A percentile compares a stretch with the other conserved stretches of the same genome.
phyloP scores from a whole-genome alignment of 805 yeast genomes.

The Henningerozyma blattae region DNA sequence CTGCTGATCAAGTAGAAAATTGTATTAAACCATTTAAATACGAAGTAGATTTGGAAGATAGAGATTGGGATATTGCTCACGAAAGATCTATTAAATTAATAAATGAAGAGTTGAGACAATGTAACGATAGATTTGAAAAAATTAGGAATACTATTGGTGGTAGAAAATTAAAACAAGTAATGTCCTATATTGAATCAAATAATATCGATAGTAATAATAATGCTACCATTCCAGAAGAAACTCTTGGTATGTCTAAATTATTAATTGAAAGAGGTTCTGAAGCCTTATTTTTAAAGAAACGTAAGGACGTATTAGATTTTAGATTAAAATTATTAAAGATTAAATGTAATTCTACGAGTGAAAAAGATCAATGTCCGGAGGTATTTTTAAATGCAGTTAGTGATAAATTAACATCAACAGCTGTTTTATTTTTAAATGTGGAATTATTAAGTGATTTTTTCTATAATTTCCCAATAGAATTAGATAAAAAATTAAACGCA shows the following conservation, averaged over 20 bases:
- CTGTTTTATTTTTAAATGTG: constrained; percentile 84
- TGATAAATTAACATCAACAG: constrained; percentile 83
- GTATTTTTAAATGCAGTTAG: constrained; percentile 85
- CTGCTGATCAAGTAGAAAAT: constrained; percentile 97
- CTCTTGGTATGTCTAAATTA: constrained; percentile 73
- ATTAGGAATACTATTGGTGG: constrained; percentile 70
- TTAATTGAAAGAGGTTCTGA: constrained; percentile 70
- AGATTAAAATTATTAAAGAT: constrained; percentile 65
- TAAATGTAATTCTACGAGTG: constrained; percentile 65
- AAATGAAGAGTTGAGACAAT: constrained; percentile 78
- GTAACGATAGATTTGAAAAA: constrained; percentile 47
- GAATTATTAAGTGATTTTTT: constrained; percentile 90
- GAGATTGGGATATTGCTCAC: constrained; percentile 80
- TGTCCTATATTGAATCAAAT: constrained; percentile 46
- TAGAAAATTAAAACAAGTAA: constrained; percentile 70
- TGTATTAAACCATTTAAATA: constrained; percentile 96
- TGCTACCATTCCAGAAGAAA: constrained; percentile 40
- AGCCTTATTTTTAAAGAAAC: constrained; percentile 66
- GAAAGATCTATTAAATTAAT: constrained; percentile 64
- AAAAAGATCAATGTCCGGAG: constrained; percentile 89
- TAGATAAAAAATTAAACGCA: constrained; percentile 58
- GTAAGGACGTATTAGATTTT: constrained; percentile 58
- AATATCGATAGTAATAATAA: background rate
- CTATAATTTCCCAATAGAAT: constrained; percentile 89
- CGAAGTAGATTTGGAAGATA: constrained; percentile 90